Evolutionary conservation across 2,329 filamentous ascomycete genomes (phyloP), one percentile per base, ranked within the genome.

Genomic region (Colletotrichum sublineola): DNA sequence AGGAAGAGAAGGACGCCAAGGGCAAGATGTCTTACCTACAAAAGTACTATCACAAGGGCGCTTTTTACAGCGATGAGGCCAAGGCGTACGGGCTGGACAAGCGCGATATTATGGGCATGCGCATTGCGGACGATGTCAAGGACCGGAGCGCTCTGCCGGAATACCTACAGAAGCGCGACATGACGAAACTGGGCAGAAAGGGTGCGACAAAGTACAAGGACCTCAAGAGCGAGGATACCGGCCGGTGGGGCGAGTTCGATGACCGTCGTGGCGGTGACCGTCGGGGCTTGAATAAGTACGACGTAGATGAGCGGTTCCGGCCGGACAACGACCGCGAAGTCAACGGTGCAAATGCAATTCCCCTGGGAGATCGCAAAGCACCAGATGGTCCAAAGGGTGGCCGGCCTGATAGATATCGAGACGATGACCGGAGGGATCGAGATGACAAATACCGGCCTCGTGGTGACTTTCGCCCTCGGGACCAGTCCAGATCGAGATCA

Each of bases 21-120:
- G 94, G 94, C 65, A 93, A 96, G 82, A 94, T 96, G 87, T 89
- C 89, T 2, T 98, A 91, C 81, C 94, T 98, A 93, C 95, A 98
- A 79, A 95, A 95, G 80, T 99, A 98, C 84, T 95, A 94, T 82
- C 96, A 99, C 86, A 96, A 95, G 84, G 96, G 96, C 61, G 96
- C 96, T 20, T 99, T 98, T 85, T 98, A 94, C 85, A 93, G 93
- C 76, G 94, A 95, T 64, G 93, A 97, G 77, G 88, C 91, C 63
- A 90, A 91, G 76, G 90, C 90, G 20, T 90, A 93, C 74, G 94
- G 94, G 0, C 85, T 98, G 57, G 91, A 93, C 74, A 89, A 92
- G 79, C 88, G 96, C 58, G 94, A 98, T 79, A 87, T 98, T 75
- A 97, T 97, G 90, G 95, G 95, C 18, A 89, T 92, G 2, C 86